Base-by-base conservation (phyloP, 306 rosid species). In the Casuarina glauca region DNA sequence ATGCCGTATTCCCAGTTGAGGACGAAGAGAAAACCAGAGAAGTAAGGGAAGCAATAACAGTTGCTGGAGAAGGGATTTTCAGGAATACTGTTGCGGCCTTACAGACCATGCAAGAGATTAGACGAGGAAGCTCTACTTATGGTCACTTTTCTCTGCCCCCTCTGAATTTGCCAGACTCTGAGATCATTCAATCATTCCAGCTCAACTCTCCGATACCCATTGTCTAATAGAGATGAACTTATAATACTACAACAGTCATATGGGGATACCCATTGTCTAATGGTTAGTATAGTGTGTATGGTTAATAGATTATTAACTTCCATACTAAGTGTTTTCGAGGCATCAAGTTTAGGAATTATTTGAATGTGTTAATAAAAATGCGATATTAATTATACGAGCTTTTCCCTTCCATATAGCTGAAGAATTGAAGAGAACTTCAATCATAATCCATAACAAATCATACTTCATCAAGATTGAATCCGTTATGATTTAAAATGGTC, bases 131-230 rank as follows among this genome's bases (percentile, higher is more conserved):
- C 84, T 94, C 97, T 26, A 94, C 98, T 58, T 61, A 88, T 60
- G 84, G 90, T 57, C 87, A 86, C 2, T 92, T 87, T 50, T 94
- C 98, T 83, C 83, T 94, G 76, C 98, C 98, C 75, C 97, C 98
- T 51, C 92, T 94, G 16, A 87, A 76, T 71, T 74, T 90, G 81
- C 87, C 89, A 8, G 96, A 92, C 0, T 83, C 95, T 55, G 91
- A 90, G 48, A 88, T 94, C 79, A 81, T 83, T 35, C 87, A 75
- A 16, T 81, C 91, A 45, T 45, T 92, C 51, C 92, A 87, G 2
- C 92, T 88, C 74, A 88, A 82, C 85, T 82, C 91, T 73, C 86
- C 91, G 3, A 89, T 94, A 11, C 87, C 97, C 43, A 92, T 79
- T 70, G 62, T 93, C 72, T 90, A 84, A 80, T 69, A 2, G 43